Evolutionary conservation across 208 protist species (phyloP).

Genomic region (Trichomonas gallinae): DNA sequence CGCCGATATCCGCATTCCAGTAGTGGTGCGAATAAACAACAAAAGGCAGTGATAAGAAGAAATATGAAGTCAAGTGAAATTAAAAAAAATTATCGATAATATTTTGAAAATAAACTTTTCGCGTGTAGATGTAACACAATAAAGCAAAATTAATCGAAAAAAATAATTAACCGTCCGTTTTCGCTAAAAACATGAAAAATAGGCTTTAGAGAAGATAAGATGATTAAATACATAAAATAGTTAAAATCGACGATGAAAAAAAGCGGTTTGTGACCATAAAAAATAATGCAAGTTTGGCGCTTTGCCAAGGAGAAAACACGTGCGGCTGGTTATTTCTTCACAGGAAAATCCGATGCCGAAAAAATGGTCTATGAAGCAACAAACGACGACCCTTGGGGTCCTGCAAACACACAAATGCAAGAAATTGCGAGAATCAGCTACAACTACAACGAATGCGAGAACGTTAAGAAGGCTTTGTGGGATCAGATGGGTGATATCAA

Average conservation of each 20-base stretch:
- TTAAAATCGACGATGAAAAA: neutral
- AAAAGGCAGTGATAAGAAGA: too few species aligned
- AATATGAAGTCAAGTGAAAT: too few species aligned
- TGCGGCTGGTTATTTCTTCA: neutral
- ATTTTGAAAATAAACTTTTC: too few species aligned
- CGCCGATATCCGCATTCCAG: too few species aligned
- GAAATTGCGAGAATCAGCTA: neutral
- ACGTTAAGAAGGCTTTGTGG: neutral
- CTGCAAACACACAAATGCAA: constrained; percentile 20
- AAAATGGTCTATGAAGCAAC: neutral
- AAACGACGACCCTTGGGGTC: constrained; percentile 1
- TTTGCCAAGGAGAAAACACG: neutral
- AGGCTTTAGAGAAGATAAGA: neutral
- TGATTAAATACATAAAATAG: neutral
- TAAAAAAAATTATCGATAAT: too few species aligned
- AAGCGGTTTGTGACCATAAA: neutral
- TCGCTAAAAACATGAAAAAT: neutral
- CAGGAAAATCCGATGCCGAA: neutral
- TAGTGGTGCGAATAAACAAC: too few species aligned
- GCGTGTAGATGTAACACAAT: too few species aligned
- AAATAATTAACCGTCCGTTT: neutral
- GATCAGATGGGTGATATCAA: neutral
- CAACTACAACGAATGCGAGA: neutral
- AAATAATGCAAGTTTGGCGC: neutral
- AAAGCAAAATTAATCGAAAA: too few species aligned